Conservation (phyloP, 1,284 basidiomycete species). For the Irpex sp. region DNA sequence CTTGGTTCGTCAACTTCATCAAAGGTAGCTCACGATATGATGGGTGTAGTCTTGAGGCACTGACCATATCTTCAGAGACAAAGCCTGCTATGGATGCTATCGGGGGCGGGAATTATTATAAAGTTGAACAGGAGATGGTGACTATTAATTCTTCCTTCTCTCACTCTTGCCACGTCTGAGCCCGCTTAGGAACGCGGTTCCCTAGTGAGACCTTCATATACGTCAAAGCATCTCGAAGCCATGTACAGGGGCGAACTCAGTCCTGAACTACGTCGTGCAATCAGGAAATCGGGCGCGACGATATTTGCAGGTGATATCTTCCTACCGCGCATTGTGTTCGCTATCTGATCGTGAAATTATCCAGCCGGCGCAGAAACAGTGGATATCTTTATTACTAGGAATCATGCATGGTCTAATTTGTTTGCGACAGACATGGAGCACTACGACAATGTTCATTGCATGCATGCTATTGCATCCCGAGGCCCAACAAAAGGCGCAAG, state of each 20-base stretch:
- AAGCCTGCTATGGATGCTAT: neutral
- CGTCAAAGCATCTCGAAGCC: neutral
- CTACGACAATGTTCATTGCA: slow-evolving; percentile 9
- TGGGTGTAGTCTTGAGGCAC: neutral
- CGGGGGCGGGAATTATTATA: neutral
- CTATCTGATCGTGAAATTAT: neutral
- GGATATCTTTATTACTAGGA: neutral
- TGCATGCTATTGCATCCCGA: slow-evolving; percentile 15
- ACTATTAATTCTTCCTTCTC: neutral
- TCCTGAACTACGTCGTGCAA: neutral
- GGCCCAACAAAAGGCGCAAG: slow-evolving; percentile 9
- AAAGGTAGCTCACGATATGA: slow-evolving; percentile 1
- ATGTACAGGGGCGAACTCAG: neutral
- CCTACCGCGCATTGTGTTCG: neutral
- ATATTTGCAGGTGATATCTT: neutral
- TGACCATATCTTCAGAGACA: neutral
- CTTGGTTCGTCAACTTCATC: slow-evolving; percentile 20
- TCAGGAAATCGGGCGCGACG: neutral
- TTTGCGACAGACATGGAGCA: slow-evolving; percentile 4
- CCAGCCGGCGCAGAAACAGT: neutral
- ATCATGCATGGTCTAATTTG: no score
- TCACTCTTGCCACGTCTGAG: neutral
- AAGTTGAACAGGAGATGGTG: neutral
- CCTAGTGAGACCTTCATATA: neutral
- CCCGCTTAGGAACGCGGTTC: neutral